Base-by-base conservation (phyloP, 805 yeast genomes). In the Phaffomyces thermotolerans region DNA sequence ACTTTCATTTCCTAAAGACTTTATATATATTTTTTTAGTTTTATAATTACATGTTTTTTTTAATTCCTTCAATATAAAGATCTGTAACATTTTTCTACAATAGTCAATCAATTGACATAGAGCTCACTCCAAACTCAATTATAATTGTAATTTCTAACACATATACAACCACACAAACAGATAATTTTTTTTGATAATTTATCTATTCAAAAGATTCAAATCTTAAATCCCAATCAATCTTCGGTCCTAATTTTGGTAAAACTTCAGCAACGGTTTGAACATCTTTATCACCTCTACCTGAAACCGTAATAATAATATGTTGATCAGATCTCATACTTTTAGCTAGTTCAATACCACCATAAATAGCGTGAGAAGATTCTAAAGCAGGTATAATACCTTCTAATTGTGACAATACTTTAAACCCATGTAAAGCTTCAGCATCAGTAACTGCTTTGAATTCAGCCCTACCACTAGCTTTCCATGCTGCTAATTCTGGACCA, bases 261-360 rank as follows among this genome's bases (percentile, higher is more conserved):
- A 82, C 79, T 65, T 93, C 96, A 38, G 99, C 99, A 43, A 93
- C 97, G 63, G 90, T 86, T 68, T 89, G 96, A 34, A 93, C 99
- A 65, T 93, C 99, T 71, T 93, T 93, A 65, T 93, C 99, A 69
- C 99, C 99, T 75, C 99, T 86, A 58, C 99, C 99, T 41, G 96
- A 88, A 45, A 93, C 76, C 63, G 89, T 89, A 60, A 93, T 84
- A 48, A 93, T 82, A 46, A 93, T 71, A 60, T 88, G 79, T 67
- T 89, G 75, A 52, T 84, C 96, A 52, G 80, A 75, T 22, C 75
- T 61, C 83, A 93, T 73, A 15, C 80, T 82, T 71, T 87, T 80
- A 27, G 99, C 99, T 40, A 86, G 73, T 66, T 89, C 78, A 48
- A 86, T 72, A 39, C 90, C 99, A 55, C 96, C 97, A 60, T 73